A percentile compares a stretch with the other conserved stretches of the same genome.
phyloP scores from a whole-genome alignment of 176 grass and related monocot genomes.

The Olyra latifolia region DNA sequence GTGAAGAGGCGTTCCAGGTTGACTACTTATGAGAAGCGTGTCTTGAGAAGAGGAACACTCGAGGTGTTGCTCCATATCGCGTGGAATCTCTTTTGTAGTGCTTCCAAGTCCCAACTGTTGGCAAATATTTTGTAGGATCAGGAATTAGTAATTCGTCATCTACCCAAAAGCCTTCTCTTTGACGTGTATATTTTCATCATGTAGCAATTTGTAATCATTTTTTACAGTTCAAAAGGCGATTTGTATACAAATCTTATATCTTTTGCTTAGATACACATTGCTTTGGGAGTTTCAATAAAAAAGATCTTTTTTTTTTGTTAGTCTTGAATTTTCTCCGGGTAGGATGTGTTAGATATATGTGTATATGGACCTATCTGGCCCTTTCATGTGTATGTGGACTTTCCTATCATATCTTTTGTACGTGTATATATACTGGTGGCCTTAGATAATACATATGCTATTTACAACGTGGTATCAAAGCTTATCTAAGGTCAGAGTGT shows the following conservation, averaged over 20 bases:
- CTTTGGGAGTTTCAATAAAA: background rate
- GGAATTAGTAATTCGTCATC: constrained; percentile 11
- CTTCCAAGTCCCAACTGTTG: background rate
- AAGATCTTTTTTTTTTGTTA: background rate
- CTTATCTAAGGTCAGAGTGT: too few relatives aligned
- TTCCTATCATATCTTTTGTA: too few relatives aligned
- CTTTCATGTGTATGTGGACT: too few relatives aligned
- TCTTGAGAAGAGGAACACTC: constrained; percentile 3
- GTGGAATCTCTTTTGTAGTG: background rate
- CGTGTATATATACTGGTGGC: too few relatives aligned
- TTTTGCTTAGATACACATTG: background rate
- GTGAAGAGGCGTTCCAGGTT: constrained; percentile 23
- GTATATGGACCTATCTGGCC: too few relatives aligned
- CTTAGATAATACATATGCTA: too few relatives aligned
- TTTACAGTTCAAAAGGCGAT: constrained; percentile 33
- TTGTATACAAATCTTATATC: constrained; percentile 6
- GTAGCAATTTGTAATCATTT: constrained; percentile 31
- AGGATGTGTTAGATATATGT: too few relatives aligned
- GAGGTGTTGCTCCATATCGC: constrained; percentile 11
- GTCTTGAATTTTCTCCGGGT: background rate
- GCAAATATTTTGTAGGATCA: constrained; percentile 40
- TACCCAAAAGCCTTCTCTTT: background rate
- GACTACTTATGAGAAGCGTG: constrained; percentile 3
- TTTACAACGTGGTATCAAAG: too few relatives aligned
- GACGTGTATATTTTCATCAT: constrained; percentile 32